Evolutionary conservation across 75 land plant genomes (phyloP).

Genomic region (Sequoiadendron giganteum): DNA sequence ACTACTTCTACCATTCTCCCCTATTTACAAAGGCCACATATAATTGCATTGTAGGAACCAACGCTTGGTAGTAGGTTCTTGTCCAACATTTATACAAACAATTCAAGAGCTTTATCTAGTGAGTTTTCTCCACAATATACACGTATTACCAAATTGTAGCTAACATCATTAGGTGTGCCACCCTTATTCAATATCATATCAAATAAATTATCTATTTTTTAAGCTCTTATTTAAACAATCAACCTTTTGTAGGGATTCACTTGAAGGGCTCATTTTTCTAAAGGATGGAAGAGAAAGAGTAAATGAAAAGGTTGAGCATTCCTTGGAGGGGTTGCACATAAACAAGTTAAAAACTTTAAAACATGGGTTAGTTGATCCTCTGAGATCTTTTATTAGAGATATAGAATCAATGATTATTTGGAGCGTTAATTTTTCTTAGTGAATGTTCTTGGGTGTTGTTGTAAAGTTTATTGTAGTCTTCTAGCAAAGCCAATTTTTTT

Average conservation of each 20-base stretch:
- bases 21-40: constrained; percentile 28
- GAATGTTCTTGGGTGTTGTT: background rate
- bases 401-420: background rate
- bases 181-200: constrained; percentile 55
- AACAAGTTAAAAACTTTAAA: background rate
- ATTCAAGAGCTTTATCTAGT: constrained; percentile 48
- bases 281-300: background rate
- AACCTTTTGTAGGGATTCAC: too few species aligned
- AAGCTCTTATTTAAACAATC: constrained; percentile 31
- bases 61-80: constrained; percentile 32
- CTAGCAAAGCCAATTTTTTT: background rate
- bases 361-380: background rate
- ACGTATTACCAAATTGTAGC: constrained; percentile 44
- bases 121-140: constrained; percentile 21
- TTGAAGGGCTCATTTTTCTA: too few species aligned
- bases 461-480: background rate
- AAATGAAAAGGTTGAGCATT: background rate
- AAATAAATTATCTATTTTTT: constrained; percentile 54
- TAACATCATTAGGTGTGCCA: constrained; percentile 24
- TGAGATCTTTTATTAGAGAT: background rate
- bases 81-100: constrained; percentile 46
- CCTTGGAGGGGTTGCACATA: background rate
- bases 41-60: constrained; percentile 26
- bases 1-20: constrained; percentile 39
- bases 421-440: background rate